Percentiles rank a stretch among this genome's conserved stretches.
Evolutionary conservation across 192 early-diverging fungal species (phyloP).

Genomic region (Mortierella hygrophila): DNA sequence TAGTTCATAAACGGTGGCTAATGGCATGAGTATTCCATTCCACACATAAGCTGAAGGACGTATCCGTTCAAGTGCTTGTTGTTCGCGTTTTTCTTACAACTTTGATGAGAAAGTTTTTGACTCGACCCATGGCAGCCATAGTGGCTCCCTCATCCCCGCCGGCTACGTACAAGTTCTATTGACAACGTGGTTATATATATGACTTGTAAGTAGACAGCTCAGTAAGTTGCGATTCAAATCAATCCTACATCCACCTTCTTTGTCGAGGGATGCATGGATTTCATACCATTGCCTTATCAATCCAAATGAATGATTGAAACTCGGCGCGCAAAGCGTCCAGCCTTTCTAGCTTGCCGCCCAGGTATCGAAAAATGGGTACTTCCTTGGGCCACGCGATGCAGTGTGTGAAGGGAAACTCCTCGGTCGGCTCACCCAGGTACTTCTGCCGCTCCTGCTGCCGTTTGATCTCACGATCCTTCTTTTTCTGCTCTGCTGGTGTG

Average conservation of each 20-base stretch:
- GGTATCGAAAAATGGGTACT: constrained; percentile 3
- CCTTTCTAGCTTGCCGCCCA: constrained; percentile 24
- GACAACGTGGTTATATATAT: neutral
- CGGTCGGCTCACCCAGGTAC: constrained; percentile 19
- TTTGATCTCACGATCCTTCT: constrained; percentile 18
- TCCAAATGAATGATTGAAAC: constrained; percentile 43
- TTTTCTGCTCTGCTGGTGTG: constrained; percentile 30
- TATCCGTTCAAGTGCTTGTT: neutral
- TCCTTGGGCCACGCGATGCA: constrained; percentile 34
- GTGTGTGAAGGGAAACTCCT: constrained; percentile 8
- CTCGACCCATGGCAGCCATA: constrained; percentile 23
- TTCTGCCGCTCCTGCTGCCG: constrained; percentile 8
- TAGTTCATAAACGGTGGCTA: neutral
- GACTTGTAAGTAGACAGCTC: neutral
- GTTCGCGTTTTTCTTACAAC: constrained; percentile 13
- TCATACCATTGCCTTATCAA: constrained; percentile 28
- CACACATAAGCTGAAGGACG: neutral
- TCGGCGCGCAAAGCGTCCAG: constrained; percentile 25
- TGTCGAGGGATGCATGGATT: neutral
- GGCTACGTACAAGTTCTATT: constrained; percentile 25
- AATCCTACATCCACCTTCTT: neutral
- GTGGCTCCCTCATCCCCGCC: constrained; percentile 9
- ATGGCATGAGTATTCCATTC: neutral
- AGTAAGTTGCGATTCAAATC: neutral
- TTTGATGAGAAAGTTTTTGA: constrained; percentile 38